phyloP scores from a whole-genome alignment of 441 rosid genomes.

The Croton setiger region DNA sequence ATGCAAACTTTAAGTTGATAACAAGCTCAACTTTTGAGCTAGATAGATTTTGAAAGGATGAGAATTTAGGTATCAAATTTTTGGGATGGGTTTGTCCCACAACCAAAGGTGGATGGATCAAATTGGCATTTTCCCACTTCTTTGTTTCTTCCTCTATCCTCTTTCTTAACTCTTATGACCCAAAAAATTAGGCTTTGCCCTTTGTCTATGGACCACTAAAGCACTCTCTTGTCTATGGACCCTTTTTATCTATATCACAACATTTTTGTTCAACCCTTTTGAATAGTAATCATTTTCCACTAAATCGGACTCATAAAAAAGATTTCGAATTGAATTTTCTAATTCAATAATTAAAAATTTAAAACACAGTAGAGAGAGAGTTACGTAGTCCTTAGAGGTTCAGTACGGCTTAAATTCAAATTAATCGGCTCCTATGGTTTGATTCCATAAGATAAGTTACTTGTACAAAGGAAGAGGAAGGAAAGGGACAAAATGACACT shows the following conservation, averaged over 20 bases:
- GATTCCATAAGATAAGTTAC: no score
- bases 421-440: no score
- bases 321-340: not conserved
- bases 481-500: conserved; percentile 1
- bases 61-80: conserved; percentile 12
- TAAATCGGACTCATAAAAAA: no score
- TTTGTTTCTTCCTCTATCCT: not conserved
- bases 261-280: conserved; percentile 8
- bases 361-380: no score
- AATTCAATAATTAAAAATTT: no score
- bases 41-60: conserved; percentile 11
- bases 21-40: not conserved
- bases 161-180: conserved; percentile 11
- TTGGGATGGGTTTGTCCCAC: conserved; percentile 16
- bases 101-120: conserved; percentile 2
- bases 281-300: not conserved
- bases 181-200: conserved; percentile 30
- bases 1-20: not conserved
- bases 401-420: no score
- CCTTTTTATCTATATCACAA: conserved; percentile 8
- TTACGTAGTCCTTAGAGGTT: no score
- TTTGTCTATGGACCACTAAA: conserved; percentile 44
- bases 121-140: conserved; percentile 22
- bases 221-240: conserved; percentile 43
- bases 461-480: not conserved